Evolutionary conservation across 176 grass and related monocot species (phyloP), one percentile per base, ranked within the genome.

Genomic region (Musa itinerans): DNA sequence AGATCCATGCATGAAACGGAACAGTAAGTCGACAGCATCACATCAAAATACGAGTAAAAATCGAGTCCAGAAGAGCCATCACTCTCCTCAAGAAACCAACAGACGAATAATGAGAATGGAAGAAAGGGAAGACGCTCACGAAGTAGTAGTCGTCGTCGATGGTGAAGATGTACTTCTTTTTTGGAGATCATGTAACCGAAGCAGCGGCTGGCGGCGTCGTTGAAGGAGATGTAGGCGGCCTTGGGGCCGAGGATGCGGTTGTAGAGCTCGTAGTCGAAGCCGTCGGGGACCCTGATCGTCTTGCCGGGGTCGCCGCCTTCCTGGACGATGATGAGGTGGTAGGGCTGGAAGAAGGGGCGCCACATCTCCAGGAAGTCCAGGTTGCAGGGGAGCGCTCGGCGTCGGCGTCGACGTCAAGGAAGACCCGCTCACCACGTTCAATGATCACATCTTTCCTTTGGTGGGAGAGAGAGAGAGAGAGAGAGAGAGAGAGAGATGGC

Each of bases 191-290:
- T 48, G 54, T 59, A 75, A 54, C 73, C 73, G 25, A 75, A 75
- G 54, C 73, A 75, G 54, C 73, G 73, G 73, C 73, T 59, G 55
- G 73, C 73, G 26, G 73, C 61, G 54, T 75, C 73, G 53, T 75
- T 75, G 54, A 75, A 75, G 73, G 73, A 75, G 73, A 75, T 61
- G 54, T 54, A 70, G 43, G 16, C 19, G 34, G 68, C 48, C 43
- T 51, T 70, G 9, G 68, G 68, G 0, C 90, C 90, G 16, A 93
- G 85, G 79, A 89, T 89, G 69, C 59, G 54, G 82, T 93, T 93
- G 82, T 93, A 89, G 80, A 93, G 85, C 83, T 93, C 84, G 69
- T 89, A 89, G 82, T 93, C 87, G 79, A 93, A 93, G 2, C 87
- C 90, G 71, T 89, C 85, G 20, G 90, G 90, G 2, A 93, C 87